These are phyloP conservation scores for Thraustotheca clavata DNA, from an alignment of 352 stramenopile genomes.

Conservation along the genomic window DNA sequence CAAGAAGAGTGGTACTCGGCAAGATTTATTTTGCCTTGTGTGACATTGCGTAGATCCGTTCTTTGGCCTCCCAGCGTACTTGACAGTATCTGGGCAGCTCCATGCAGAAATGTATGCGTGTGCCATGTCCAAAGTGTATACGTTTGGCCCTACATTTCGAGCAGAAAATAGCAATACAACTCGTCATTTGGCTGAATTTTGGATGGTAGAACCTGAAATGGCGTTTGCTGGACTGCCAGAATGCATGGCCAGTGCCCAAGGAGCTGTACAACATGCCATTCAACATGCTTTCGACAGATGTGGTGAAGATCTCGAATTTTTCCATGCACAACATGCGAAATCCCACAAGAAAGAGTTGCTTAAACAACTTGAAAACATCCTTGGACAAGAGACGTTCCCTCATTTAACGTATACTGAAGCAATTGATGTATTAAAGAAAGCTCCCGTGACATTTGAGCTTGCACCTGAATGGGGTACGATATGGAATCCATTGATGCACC, in stretches of 20 bases:
- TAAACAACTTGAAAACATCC: constrained; percentile 72
- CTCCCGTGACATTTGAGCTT: constrained; percentile 73
- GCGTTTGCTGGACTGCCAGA: constrained; percentile 64
- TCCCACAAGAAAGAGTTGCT: constrained; percentile 40
- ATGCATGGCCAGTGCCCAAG: constrained; percentile 92
- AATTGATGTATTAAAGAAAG: constrained; percentile 88
- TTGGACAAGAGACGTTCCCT: constrained; percentile 79
- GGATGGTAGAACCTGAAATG: constrained; percentile 97
- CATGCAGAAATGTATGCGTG: constrained; percentile 96
- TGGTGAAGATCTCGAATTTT: constrained; percentile 90
- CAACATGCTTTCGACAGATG: constrained; percentile 73
- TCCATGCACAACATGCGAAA: constrained; percentile 88
- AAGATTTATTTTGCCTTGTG: constrained; percentile 13
- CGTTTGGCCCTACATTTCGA: constrained; percentile 98
- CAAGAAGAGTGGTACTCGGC: constrained; percentile 37
- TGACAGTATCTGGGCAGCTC: constrained; percentile 90
- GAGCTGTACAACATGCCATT: constrained; percentile 86
- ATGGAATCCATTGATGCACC: constrained; percentile 41
- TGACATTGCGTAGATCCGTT: constrained; percentile 84
- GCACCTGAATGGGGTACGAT: constrained; percentile 79
- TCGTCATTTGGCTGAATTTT: constrained; percentile 96
- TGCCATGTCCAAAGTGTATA: constrained; percentile 97
- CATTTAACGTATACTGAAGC: constrained; percentile 93
- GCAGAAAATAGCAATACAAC: constrained; percentile 98
- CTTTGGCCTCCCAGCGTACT: constrained; percentile 88